Conservation (phyloP, 495 filamentous ascomycete genomes). For the Aspergillus bertholletiae region DNA sequence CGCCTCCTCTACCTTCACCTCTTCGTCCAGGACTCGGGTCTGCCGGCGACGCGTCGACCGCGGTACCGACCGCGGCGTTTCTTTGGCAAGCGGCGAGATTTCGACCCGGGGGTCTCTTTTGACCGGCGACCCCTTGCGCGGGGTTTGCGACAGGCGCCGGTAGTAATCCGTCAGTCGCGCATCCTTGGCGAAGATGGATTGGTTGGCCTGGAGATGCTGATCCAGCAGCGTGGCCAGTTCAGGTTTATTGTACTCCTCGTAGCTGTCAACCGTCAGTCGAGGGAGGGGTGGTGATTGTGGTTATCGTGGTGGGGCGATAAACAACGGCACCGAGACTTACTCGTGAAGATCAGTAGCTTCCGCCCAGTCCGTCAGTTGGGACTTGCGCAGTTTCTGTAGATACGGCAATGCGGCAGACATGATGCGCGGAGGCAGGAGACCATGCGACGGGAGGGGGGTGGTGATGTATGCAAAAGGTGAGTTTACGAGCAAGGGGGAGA, state of each 20-base stretch:
- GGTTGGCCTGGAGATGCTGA: constrained; percentile 65
- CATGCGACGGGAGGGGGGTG: constrained; percentile 40
- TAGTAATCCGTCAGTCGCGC: constrained; percentile 73
- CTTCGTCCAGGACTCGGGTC: too few relatives aligned
- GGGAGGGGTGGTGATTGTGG: too few relatives aligned
- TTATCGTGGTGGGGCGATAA: not conserved
- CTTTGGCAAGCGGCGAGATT: constrained; percentile 23
- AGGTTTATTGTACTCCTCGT: constrained; percentile 67
- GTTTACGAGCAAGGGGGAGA: not conserved
- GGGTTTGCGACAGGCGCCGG: constrained; percentile 52
- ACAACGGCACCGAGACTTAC: constrained; percentile 43
- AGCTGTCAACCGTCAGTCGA: constrained; percentile 43
- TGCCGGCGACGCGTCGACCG: constrained; percentile 28
- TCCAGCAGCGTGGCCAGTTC: constrained; percentile 80
- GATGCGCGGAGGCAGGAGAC: constrained; percentile 24
- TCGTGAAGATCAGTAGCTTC: constrained; percentile 67
- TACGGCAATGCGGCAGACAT: constrained; percentile 63
- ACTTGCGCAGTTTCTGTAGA: constrained; percentile 81
- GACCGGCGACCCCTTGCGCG: constrained; percentile 59
- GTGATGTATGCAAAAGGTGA: constrained; percentile 15
- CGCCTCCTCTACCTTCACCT: too few relatives aligned
- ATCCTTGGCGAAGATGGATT: constrained; percentile 56
- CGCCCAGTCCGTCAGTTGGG: constrained; percentile 72
- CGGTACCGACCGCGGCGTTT: too few relatives aligned
- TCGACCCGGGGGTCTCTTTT: constrained; percentile 59